Evolutionary conservation across 768 basidiomycete genomes (phyloP).

Genomic region (Rhizopogon vulgaris): DNA sequence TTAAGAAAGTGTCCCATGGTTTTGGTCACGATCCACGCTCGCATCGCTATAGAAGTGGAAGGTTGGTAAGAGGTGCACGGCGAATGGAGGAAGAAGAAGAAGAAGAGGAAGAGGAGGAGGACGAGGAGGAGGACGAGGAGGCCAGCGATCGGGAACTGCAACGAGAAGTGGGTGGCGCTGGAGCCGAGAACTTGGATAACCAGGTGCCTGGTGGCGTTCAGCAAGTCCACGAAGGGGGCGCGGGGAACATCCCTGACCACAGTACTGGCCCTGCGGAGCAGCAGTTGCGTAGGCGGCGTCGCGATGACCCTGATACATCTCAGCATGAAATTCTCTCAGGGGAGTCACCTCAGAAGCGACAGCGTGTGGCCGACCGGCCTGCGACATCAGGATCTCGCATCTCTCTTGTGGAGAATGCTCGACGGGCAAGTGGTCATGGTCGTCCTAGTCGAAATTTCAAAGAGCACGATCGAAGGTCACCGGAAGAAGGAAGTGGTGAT

Average conservation of each 20-base stretch:
- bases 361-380: constrained; percentile 2
- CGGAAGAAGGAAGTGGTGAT: constrained; percentile 12
- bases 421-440: not conserved
- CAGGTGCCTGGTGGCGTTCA: not conserved
- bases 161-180: not conserved
- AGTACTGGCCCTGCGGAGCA: not conserved
- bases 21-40: constrained; percentile 19
- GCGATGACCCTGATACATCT: constrained; percentile 2
- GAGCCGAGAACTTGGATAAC: not conserved
- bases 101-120: constrained; percentile 7
- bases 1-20: constrained; percentile 13
- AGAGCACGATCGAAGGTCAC: not conserved
- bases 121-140: constrained; percentile 5
- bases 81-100: not conserved
- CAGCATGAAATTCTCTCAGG: not conserved
- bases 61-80: not conserved
- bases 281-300: constrained; percentile 13
- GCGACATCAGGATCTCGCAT: not conserved
- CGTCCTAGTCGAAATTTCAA: not conserved
- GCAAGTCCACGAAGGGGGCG: not conserved
- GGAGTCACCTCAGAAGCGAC: constrained; percentile 9
- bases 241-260: not conserved
- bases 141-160: not conserved
- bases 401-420: not conserved
- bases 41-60: not conserved